Conservation (phyloP, 2,329 filamentous ascomycete species). For the Fusarium sp. region DNA sequence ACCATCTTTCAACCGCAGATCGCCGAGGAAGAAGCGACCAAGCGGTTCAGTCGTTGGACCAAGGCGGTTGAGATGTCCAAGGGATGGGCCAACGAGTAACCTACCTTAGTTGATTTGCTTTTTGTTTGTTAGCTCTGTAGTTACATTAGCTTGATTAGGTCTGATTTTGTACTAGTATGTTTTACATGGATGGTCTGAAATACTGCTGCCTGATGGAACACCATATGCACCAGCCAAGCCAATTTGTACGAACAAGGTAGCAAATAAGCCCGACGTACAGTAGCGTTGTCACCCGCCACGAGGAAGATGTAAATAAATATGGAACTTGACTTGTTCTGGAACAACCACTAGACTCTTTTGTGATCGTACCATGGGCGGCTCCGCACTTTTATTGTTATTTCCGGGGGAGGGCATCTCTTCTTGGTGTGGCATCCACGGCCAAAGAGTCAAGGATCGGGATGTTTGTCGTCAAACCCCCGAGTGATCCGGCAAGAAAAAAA, state of each 20-base stretch:
- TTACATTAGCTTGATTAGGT: background rate
- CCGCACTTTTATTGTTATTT: conserved; percentile 19
- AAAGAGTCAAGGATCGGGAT: conserved; percentile 3
- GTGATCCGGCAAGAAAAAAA: conserved; percentile 1
- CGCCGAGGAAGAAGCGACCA: conserved; percentile 63
- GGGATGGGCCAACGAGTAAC: conserved; percentile 69
- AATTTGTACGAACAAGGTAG: background rate
- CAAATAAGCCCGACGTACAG: conserved; percentile 12
- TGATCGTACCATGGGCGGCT: conserved; percentile 24
- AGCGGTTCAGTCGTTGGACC: conserved; percentile 76
- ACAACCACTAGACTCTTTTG: background rate
- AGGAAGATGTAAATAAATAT: background rate
- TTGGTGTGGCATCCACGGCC: background rate
- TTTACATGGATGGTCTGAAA: conserved; percentile 8
- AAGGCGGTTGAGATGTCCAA: conserved; percentile 82
- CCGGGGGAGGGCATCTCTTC: conserved; percentile 3
- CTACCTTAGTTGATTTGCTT: conserved; percentile 5
- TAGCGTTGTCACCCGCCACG: background rate
- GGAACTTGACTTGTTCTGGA: conserved; percentile 13
- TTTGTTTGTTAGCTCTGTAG: background rate
- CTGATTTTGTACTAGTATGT: conserved; percentile 21
- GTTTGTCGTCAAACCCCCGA: conserved; percentile 1
- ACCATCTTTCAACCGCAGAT: conserved; percentile 76
- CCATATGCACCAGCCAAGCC: background rate
- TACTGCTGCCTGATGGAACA: conserved; percentile 31